Percentiles rank a stretch among this genome's conserved stretches.
Conservation (phyloP, 2,329 filamentous ascomycete species). For the Tolypocladium tundrense region DNA sequence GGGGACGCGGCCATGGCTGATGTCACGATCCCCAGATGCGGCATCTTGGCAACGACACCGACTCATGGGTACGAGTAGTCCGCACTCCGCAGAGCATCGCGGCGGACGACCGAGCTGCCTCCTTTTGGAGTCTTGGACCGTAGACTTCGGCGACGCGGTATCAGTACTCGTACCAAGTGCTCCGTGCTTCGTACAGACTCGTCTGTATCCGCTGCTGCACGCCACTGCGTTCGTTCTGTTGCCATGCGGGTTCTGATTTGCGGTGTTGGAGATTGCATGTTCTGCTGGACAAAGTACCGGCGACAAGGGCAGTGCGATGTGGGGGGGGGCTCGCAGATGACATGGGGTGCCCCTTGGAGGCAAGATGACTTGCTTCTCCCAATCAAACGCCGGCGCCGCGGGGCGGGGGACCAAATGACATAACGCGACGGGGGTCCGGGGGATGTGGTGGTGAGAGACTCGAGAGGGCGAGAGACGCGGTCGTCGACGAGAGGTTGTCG, state of each 20-base stretch:
- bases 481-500: neutral
- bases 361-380: conserved; percentile 19
- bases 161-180: neutral
- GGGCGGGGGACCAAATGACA: conserved; percentile 16
- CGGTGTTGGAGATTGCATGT: neutral
- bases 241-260: neutral
- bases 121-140: neutral
- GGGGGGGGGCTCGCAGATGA: conserved; percentile 8
- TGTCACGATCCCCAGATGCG: neutral
- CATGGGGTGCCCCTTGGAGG: conserved; percentile 11
- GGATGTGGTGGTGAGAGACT: neutral
- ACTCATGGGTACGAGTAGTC: neutral
- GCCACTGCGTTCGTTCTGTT: neutral
- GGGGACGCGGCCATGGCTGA: neutral
- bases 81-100: neutral
- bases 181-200: neutral
- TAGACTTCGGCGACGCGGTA: neutral
- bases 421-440: conserved; percentile 6
- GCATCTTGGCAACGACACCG: neutral
- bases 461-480: neutral
- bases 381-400: conserved; percentile 11
- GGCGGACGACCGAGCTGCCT: neutral
- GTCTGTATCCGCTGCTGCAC: neutral
- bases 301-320: neutral
- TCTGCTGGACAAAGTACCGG: neutral